Conservation (phyloP, 176 grass and related monocot genomes). For the Zoysia japonica region DNA sequence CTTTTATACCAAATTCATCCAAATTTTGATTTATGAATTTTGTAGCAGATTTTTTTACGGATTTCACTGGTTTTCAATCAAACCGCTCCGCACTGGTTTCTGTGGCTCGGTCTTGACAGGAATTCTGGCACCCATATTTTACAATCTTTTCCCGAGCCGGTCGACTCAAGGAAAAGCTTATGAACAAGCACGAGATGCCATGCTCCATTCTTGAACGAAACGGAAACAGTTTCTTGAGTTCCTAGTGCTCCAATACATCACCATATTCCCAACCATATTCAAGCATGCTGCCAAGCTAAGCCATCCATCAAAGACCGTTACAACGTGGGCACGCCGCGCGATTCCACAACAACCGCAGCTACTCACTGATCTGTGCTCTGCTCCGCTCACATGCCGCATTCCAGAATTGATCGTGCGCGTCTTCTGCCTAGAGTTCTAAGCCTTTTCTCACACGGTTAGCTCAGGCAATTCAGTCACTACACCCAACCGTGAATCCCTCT, state of each 20-base stretch:
- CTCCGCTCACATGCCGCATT: not conserved
- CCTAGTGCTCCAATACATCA: not conserved
- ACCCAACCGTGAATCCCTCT: conserved; percentile 33
- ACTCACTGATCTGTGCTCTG: conserved; percentile 2
- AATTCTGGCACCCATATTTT: not conserved
- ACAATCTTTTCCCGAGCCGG: too few species aligned
- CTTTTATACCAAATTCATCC: too few species aligned
- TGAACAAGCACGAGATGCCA: not conserved
- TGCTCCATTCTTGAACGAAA: conserved; percentile 15
- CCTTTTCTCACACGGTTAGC: conserved; percentile 40
- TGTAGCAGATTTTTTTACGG: too few species aligned
- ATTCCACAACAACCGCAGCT: conserved; percentile 56
- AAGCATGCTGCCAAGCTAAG: conserved; percentile 8
- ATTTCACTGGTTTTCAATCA: too few species aligned
- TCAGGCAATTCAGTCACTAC: conserved; percentile 37
- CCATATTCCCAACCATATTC: conserved; percentile 35
- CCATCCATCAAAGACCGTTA: not conserved
- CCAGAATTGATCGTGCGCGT: not conserved
- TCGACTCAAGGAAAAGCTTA: not conserved
- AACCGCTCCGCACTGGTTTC: too few species aligned
- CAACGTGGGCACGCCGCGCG: not conserved
- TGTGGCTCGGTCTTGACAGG: not conserved
- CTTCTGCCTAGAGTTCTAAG: conserved; percentile 13
- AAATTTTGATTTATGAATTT: too few species aligned
- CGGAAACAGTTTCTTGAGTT: conserved; percentile 24